These are phyloP conservation scores for Monascus ruber DNA, from an alignment of 2,329 filamentous ascomycete genomes.

Conservation along the genomic window DNA sequence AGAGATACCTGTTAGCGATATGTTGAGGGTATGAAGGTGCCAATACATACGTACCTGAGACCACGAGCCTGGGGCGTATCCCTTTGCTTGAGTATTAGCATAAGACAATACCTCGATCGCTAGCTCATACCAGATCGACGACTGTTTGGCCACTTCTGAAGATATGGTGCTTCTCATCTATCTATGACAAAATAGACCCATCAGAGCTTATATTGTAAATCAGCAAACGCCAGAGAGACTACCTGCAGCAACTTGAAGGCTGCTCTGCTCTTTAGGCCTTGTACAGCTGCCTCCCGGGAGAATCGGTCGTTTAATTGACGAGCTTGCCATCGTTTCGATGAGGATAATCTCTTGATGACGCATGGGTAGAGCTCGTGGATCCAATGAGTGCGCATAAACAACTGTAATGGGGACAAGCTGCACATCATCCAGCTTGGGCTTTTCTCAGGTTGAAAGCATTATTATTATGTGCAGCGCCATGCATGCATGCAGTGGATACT, in stretches of 20 bases:
- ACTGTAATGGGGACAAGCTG: no score
- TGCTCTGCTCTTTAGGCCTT: constrained; percentile 76
- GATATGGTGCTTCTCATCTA: constrained; percentile 69
- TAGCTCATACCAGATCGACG: constrained; percentile 60
- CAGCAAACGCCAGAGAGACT: constrained; percentile 6
- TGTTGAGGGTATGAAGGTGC: not conserved
- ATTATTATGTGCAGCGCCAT: no score
- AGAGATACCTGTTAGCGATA: not conserved
- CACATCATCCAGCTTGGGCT: no score
- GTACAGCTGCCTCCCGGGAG: constrained; percentile 62
- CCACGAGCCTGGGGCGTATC: constrained; percentile 48
- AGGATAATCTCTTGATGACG: constrained; percentile 26
- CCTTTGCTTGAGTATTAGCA: constrained; percentile 14
- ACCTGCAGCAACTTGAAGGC: constrained; percentile 90
- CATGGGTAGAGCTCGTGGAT: constrained; percentile 14
- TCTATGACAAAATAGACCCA: constrained; percentile 36
- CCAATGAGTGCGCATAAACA: not conserved
- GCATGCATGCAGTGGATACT: no score
- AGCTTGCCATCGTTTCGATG: constrained; percentile 69
- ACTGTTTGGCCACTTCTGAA: constrained; percentile 76
- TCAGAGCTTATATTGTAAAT: constrained; percentile 1
- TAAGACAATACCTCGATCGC: not conserved
- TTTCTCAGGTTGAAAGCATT: no score
- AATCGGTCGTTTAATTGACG: constrained; percentile 66
- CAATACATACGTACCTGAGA: constrained; percentile 35